Percentiles rank a stretch among this genome's conserved stretches.
Evolutionary conservation across 257 asterid genomes (phyloP).

Genomic region (Solanum sitiens): DNA sequence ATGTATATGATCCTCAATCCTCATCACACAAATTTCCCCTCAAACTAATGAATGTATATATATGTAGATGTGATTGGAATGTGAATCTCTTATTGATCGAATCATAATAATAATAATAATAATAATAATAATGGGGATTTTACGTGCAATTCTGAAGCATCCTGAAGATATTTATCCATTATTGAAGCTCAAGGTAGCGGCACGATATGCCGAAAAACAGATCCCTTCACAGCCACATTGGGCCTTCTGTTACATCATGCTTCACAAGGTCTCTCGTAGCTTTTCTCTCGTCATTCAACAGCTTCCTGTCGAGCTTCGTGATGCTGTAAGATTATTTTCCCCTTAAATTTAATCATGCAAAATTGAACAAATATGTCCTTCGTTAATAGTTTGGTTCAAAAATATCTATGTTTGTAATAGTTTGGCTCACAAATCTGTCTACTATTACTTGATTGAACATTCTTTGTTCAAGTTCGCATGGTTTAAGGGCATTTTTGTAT

Average conservation of each 20-base stretch:
- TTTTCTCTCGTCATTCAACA: conserved; percentile 85
- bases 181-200: conserved; percentile 71
- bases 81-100: neutral
- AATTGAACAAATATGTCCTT: neutral
- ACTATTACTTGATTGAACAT: neutral
- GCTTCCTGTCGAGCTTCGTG: conserved; percentile 87
- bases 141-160: conserved; percentile 63
- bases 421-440: neutral
- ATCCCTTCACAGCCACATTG: conserved; percentile 89
- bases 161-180: conserved; percentile 84
- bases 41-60: neutral
- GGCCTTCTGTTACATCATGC: conserved; percentile 86
- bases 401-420: too few species aligned
- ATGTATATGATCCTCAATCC: neutral
- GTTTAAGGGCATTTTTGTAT: neutral
- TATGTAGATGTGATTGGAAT: neutral
- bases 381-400: neutral
- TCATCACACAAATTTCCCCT: neutral
- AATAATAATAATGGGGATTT: conserved; percentile 40
- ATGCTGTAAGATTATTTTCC: conserved; percentile 47
- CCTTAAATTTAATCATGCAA: neutral
- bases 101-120: neutral
- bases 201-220: conserved; percentile 69
- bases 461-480: neutral
- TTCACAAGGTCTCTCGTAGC: conserved; percentile 85